Evolutionary conservation across 495 filamentous ascomycete genomes (phyloP).

Genomic region (Xylaria longipes): DNA sequence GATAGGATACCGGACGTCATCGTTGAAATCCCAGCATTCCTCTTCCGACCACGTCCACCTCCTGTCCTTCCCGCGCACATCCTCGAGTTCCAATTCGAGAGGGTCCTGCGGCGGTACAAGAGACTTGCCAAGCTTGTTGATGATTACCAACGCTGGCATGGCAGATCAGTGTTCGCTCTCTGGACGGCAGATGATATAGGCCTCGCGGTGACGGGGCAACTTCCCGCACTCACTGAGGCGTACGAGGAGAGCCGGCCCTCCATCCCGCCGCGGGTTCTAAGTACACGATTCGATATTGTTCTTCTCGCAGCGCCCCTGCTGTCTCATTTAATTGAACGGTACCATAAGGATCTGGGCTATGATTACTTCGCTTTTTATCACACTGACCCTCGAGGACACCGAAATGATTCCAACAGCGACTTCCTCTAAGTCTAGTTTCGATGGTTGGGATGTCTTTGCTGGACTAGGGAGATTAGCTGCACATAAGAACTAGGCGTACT

Average conservation of each 20-base stretch:
- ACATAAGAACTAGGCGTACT: neutral
- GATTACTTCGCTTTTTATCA: conserved; percentile 20
- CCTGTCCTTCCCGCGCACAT: neutral
- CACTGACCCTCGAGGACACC: neutral
- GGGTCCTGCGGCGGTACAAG: conserved; percentile 12
- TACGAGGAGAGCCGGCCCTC: neutral
- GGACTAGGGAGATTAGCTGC: neutral
- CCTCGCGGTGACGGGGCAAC: neutral
- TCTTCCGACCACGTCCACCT: conserved; percentile 6
- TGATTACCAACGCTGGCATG: conserved; percentile 21
- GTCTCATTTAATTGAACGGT: conserved; percentile 21
- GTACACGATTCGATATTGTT: neutral
- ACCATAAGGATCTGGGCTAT: conserved; percentile 14
- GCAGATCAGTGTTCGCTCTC: neutral
- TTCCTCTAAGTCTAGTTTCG: neutral
- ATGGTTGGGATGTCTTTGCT: neutral
- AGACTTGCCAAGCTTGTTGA: conserved; percentile 3
- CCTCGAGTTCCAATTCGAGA: neutral
- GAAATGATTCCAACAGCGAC: neutral
- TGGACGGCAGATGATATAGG: neutral
- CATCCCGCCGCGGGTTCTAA: conserved; percentile 8
- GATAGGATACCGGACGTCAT: neutral
- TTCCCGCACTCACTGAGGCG: neutral
- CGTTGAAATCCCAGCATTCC: neutral
- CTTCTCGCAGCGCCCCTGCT: conserved; percentile 11